phyloP scores from a whole-genome alignment of 371 early-diverging fungal genomes.

The Lichtheimia corymbifera region DNA sequence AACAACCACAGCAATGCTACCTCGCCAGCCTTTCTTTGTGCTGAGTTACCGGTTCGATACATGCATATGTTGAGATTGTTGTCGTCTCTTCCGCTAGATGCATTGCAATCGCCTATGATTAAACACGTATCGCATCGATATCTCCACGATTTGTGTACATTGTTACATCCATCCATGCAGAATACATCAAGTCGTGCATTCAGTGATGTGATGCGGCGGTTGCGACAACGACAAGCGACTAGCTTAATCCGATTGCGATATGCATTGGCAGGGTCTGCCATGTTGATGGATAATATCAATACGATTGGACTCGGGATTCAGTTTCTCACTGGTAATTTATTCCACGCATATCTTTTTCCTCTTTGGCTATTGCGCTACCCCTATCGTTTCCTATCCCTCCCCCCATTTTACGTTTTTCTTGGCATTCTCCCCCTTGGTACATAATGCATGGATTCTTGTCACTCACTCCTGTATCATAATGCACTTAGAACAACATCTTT shows the following conservation, averaged over 20 bases:
- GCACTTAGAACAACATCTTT: conserved; percentile 58
- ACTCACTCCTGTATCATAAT: conserved; percentile 5
- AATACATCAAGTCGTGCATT: conserved; percentile 44
- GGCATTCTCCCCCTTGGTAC: background rate
- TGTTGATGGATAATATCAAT: conserved; percentile 44
- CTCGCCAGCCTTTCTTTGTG: conserved; percentile 63
- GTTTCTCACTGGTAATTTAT: conserved; percentile 49
- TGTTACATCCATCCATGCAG: conserved; percentile 39
- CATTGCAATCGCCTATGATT: conserved; percentile 36
- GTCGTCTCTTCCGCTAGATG: conserved; percentile 41
- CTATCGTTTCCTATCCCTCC: no score
- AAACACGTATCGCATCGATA: conserved; percentile 44
- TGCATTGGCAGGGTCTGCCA: conserved; percentile 25
- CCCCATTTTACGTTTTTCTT: conserved; percentile 9
- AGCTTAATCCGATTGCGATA: conserved; percentile 46
- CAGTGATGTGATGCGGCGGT: conserved; percentile 33
- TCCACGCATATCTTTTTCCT: conserved; percentile 1
- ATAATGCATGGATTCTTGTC: background rate
- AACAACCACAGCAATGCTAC: conserved; percentile 29
- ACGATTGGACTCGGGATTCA: conserved; percentile 63
- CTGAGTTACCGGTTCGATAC: conserved; percentile 70
- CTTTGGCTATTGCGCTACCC: background rate
- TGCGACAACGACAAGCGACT: conserved; percentile 39
- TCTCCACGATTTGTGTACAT: conserved; percentile 42
- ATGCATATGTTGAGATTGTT: conserved; percentile 61